These are phyloP conservation scores for Lotus japonicus DNA, from an alignment of 306 rosid species.

Conservation along the genomic window DNA sequence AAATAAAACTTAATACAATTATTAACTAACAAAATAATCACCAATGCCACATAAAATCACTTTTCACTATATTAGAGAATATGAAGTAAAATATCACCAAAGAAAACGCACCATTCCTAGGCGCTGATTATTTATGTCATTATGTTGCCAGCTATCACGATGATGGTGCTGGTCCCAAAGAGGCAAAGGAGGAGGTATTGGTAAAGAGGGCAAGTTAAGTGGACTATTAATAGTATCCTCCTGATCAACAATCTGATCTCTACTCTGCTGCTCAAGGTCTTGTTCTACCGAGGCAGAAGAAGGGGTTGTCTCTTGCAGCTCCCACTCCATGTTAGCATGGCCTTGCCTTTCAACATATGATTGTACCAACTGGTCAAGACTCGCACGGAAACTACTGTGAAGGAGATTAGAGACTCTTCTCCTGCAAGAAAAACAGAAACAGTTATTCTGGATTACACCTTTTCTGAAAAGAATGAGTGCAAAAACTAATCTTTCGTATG, in stretches of 20 bases:
- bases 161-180: constrained; percentile 56
- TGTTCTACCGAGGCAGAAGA: constrained; percentile 55
- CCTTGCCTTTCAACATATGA: constrained; percentile 84
- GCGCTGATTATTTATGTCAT: constrained; percentile 52
- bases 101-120: constrained; percentile 54
- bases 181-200: constrained; percentile 48
- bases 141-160: constrained; percentile 63
- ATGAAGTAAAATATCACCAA: constrained; percentile 4
- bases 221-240: constrained; percentile 38
- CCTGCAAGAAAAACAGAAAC: constrained; percentile 47
- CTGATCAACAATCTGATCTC: constrained; percentile 46
- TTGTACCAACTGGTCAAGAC: constrained; percentile 74
- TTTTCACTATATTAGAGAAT: neutral
- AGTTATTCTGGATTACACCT: neutral
- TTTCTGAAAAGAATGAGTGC: neutral
- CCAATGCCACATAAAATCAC: neutral
- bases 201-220: constrained; percentile 45
- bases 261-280: constrained; percentile 46
- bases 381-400: constrained; percentile 79
- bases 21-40: neutral
- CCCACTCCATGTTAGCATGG: constrained; percentile 61
- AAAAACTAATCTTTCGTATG: neutral
- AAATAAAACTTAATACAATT: neutral
- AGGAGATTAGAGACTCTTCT: constrained; percentile 95
- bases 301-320: constrained; percentile 43